phyloP scores from a whole-genome alignment of 225 moss, liverwort and hornwort genomes.

The Climacium dendroides region DNA sequence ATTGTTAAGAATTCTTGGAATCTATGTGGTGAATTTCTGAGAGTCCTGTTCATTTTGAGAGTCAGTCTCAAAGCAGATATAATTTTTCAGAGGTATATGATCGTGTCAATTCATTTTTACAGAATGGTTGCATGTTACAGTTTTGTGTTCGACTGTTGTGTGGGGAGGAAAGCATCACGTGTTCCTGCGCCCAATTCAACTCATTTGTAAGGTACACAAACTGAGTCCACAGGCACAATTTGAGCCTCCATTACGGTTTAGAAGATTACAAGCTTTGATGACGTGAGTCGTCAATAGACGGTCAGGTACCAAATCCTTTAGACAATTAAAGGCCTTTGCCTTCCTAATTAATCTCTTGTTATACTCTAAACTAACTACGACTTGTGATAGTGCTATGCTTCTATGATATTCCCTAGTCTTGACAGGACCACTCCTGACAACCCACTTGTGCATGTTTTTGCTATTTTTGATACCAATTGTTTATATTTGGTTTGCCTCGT shows the following conservation, averaged over 20 bases:
- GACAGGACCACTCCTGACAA: background rate
- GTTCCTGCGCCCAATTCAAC: background rate
- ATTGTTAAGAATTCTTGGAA: background rate
- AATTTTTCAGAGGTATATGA: background rate
- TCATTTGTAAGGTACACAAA: background rate
- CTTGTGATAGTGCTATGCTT: background rate
- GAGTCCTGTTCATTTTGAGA: background rate
- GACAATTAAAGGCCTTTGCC: background rate
- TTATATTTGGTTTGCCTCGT: background rate
- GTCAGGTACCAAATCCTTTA: no score
- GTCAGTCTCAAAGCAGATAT: background rate
- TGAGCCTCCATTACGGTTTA: background rate
- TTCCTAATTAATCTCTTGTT: background rate
- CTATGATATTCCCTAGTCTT: no score
- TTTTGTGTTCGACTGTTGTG: background rate
- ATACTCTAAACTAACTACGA: background rate
- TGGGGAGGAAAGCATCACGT: background rate
- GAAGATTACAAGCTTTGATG: background rate
- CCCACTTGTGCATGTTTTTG: background rate
- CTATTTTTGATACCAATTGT: background rate
- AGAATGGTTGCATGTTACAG: background rate
- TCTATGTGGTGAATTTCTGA: background rate
- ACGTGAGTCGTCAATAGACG: no score
- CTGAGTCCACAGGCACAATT: background rate
- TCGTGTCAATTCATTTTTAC: background rate